Evolutionary conservation across 1,284 basidiomycete genomes (phyloP).

Genomic region (Ceratobasidium sp.): DNA sequence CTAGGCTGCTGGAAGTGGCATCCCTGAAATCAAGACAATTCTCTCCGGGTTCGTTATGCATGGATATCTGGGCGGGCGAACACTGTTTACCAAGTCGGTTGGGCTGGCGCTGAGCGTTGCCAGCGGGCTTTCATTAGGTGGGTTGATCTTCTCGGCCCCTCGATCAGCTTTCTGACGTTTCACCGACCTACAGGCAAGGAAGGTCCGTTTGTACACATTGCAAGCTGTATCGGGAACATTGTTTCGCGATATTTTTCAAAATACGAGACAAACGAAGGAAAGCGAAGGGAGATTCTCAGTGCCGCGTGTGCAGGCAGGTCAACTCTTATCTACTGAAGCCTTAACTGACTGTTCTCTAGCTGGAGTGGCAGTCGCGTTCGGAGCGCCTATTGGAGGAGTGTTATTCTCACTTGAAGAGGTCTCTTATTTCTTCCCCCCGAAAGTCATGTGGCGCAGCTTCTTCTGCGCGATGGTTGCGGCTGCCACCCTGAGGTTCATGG

Average conservation of each 20-base stretch:
- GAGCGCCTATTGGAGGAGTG: constrained; percentile 93
- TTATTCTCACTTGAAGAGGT: constrained; percentile 94
- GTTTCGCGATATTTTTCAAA: constrained; percentile 87
- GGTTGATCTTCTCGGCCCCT: constrained; percentile 38
- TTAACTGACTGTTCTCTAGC: constrained; percentile 56
- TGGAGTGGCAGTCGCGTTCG: constrained; percentile 91
- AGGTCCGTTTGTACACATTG: constrained; percentile 97
- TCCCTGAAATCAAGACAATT: constrained; percentile 97
- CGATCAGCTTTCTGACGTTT: constrained; percentile 45
- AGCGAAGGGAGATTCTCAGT: constrained; percentile 90
- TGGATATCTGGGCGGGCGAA: constrained; percentile 92
- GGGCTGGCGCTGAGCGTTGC: constrained; percentile 92
- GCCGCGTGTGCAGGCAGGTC: constrained; percentile 79
- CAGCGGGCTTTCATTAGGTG: constrained; percentile 86
- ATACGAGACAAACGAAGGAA: constrained; percentile 95
- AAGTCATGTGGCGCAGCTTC: constrained; percentile 94
- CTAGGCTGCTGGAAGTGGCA: constrained; percentile 93
- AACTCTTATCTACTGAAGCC: constrained; percentile 55
- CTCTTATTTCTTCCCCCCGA: constrained; percentile 94
- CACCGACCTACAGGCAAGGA: constrained; percentile 71
- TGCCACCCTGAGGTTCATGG: constrained; percentile 85
- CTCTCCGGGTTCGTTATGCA: constrained; percentile 98
- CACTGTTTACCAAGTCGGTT: constrained; percentile 89
- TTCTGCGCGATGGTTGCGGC: constrained; percentile 96
- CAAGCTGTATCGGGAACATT: constrained; percentile 94